These are phyloP conservation scores for Dothidotthia symphoricarpi DNA, from an alignment of 2,329 filamentous ascomycete genomes.

Conservation along the genomic window DNA sequence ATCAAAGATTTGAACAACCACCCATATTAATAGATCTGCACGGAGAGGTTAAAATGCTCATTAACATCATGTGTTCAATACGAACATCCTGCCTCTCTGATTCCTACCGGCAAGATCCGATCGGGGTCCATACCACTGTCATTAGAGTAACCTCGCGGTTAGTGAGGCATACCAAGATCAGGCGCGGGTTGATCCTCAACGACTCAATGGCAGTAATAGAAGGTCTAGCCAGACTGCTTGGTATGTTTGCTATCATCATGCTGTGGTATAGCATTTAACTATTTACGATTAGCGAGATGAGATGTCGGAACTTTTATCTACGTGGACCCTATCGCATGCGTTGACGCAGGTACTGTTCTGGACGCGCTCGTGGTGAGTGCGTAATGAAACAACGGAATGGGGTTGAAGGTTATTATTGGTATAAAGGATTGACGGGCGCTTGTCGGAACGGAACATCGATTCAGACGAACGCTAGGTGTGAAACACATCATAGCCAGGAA, in stretches of 20 bases:
- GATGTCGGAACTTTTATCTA: conserved; percentile 15
- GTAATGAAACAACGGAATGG: conserved; percentile 22
- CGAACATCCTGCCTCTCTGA: conserved; percentile 6
- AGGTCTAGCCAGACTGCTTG: conserved; percentile 10
- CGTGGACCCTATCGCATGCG: conserved; percentile 26
- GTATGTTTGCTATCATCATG: conserved; percentile 10
- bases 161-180: conserved; percentile 19
- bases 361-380: conserved; percentile 11
- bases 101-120: conserved; percentile 10
- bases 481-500: conserved; percentile 8
- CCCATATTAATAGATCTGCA: conserved; percentile 20
- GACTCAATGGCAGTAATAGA: conserved; percentile 8
- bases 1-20: conserved; percentile 7
- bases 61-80: conserved; percentile 4
- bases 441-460: conserved; percentile 17
- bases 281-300: conserved; percentile 11
- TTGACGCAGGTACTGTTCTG: conserved; percentile 16
- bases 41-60: no score
- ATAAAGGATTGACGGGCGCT: conserved; percentile 8
- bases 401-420: conserved; percentile 12
- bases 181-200: conserved; percentile 17
- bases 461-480: neutral
- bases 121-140: conserved; percentile 17
- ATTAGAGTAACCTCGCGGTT: conserved; percentile 13
- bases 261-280: neutral